A percentile compares a stretch with the other conserved stretches of the same genome.
Evolutionary conservation across 2,329 filamentous ascomycete genomes (phyloP).

Genomic region (Paracoccidioides brasiliensis): DNA sequence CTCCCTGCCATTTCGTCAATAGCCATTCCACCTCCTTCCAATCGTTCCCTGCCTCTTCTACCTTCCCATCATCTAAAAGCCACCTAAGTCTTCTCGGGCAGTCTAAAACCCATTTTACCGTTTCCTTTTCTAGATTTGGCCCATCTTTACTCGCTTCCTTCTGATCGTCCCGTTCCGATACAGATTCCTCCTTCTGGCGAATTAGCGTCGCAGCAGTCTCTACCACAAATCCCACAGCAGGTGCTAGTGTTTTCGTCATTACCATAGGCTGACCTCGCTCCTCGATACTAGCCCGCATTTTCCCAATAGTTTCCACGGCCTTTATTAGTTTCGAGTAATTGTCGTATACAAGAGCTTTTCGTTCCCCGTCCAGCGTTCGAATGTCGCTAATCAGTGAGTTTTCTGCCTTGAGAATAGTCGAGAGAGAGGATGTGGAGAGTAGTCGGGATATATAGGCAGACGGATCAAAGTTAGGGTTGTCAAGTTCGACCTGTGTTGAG

Average conservation of each 20-base stretch:
- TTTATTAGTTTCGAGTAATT: constrained; percentile 95
- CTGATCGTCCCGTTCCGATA: constrained; percentile 17
- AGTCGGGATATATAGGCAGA: constrained; percentile 40
- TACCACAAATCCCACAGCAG: constrained; percentile 32
- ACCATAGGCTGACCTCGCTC: constrained; percentile 32
- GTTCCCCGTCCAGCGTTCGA: constrained; percentile 80
- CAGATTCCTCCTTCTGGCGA: constrained; percentile 26
- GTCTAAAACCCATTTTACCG: constrained; percentile 34
- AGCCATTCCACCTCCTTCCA: constrained; percentile 30
- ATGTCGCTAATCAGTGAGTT: constrained; percentile 52
- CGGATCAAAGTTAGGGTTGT: constrained; percentile 58
- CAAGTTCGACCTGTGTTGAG: constrained; percentile 47
- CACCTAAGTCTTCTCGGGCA: constrained; percentile 27
- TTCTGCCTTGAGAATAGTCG: constrained; percentile 33
- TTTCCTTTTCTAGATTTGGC: constrained; percentile 25
- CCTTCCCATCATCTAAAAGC: constrained; percentile 26
- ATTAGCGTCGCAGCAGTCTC: constrained; percentile 31
- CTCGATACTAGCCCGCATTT: constrained; percentile 41
- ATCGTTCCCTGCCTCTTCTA: constrained; percentile 29
- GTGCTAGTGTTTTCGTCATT: constrained; percentile 32
- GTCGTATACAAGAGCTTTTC: constrained; percentile 94
- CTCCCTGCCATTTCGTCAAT: constrained; percentile 30
- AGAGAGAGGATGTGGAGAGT: constrained; percentile 28
- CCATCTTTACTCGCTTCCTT: constrained; percentile 12
- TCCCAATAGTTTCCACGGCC: constrained; percentile 91